Evolutionary conservation across 345 rosid species (phyloP).

Genomic region (Durio zibethinus): DNA sequence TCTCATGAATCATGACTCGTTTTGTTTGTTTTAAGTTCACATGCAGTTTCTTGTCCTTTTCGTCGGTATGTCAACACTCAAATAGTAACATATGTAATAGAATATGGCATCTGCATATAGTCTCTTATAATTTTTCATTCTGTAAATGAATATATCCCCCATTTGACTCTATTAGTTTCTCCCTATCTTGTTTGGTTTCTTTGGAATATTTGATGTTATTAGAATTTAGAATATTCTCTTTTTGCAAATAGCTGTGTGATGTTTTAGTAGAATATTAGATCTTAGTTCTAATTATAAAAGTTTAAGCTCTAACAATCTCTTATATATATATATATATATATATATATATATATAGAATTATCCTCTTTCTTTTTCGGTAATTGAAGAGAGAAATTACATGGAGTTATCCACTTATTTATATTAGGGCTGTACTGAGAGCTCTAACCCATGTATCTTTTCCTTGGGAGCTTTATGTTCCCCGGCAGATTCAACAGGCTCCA

Average conservation of each 20-base stretch:
- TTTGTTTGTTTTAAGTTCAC: not conserved
- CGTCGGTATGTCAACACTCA: not conserved
- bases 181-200: not conserved
- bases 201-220: not conserved
- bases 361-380: not conserved
- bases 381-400: not conserved
- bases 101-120: not conserved
- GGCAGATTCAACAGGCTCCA: not conserved
- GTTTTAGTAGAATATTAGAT: too few species aligned
- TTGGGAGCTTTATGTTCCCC: not conserved
- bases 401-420: not conserved
- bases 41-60: not conserved
- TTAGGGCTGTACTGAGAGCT: too few species aligned
- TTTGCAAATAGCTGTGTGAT: too few species aligned
- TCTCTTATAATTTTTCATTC: not conserved
- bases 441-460: not conserved
- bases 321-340: too few species aligned
- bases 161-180: not conserved
- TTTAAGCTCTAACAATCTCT: too few species aligned
- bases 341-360: too few species aligned
- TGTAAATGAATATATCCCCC: not conserved
- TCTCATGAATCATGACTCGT: not conserved
- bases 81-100: not conserved
- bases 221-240: not conserved
- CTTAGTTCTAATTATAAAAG: too few species aligned